Evolutionary conservation across 202 grass and related monocot genomes (phyloP).

Genomic region (Zizania palustris): DNA sequence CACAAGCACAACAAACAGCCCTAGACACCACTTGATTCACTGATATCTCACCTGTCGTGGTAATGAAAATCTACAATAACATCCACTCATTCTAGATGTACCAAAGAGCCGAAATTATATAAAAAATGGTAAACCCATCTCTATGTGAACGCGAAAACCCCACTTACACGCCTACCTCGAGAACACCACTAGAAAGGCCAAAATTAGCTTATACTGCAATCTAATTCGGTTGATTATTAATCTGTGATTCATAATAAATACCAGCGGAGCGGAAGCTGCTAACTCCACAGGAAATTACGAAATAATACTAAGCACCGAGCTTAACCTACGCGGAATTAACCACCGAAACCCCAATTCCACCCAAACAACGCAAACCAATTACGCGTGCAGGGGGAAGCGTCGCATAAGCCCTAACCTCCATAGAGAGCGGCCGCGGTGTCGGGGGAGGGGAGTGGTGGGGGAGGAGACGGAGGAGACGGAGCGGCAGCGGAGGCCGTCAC

Average conservation of each 20-base stretch:
- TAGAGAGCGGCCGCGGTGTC: slow-evolving; percentile 46
- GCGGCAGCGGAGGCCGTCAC: slow-evolving; percentile 53
- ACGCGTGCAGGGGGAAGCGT: not conserved
- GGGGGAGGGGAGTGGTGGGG: slow-evolving; percentile 19
- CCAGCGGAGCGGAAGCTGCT: not conserved
- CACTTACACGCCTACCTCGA: slow-evolving; percentile 24
- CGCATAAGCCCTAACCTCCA: slow-evolving; percentile 50
- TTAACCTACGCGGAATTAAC: slow-evolving; percentile 40
- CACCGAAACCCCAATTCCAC: slow-evolving; percentile 37
- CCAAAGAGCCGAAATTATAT: not conserved
- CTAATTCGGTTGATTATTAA: not conserved
- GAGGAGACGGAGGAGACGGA: slow-evolving; percentile 34
- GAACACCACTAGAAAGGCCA: not conserved
- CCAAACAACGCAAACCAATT: not conserved
- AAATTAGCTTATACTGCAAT: not conserved
- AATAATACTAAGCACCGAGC: slow-evolving; percentile 18
- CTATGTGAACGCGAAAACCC: slow-evolving; percentile 6
- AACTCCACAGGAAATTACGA: slow-evolving; percentile 10
- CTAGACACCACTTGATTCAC: not conserved
- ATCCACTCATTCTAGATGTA: not conserved
- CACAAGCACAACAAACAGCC: not conserved
- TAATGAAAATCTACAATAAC: slow-evolving; percentile 16
- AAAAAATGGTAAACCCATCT: not conserved
- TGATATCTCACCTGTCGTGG: not conserved
- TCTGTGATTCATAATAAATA: not conserved